Evolutionary conservation across 345 rosid genomes (phyloP).

Genomic region (Toxicodendron radicans): DNA sequence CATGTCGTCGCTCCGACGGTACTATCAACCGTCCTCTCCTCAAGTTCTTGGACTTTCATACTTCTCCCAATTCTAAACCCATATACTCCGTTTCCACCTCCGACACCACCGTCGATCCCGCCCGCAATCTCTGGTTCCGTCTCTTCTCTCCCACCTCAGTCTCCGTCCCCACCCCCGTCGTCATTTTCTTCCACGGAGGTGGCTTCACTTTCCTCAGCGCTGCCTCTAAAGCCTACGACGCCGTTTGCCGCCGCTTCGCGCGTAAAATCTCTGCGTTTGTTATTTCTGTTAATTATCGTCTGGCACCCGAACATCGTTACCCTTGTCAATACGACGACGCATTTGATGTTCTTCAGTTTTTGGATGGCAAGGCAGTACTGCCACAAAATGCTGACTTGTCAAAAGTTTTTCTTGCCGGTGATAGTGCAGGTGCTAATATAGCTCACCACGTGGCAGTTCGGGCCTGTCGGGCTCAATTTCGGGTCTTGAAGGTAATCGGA

Average conservation of each 20-base stretch:
- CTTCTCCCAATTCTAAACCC: constrained; percentile 50
- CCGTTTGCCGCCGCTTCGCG: constrained; percentile 65
- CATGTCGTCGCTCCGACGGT: constrained; percentile 51
- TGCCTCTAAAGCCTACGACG: constrained; percentile 48
- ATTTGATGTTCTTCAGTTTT: constrained; percentile 54
- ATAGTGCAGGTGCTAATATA: constrained; percentile 79
- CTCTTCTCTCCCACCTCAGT: constrained; percentile 42
- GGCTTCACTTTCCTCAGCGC: constrained; percentile 72
- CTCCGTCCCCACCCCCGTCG: constrained; percentile 42
- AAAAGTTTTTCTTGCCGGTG: constrained; percentile 68
- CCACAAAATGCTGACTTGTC: constrained; percentile 60
- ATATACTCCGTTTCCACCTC: constrained; percentile 46
- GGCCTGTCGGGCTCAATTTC: constrained; percentile 25
- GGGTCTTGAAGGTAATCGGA: constrained; percentile 40
- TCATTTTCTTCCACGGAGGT: constrained; percentile 85
- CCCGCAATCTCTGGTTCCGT: constrained; percentile 82
- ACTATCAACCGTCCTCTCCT: constrained; percentile 64
- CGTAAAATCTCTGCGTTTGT: constrained; percentile 52
- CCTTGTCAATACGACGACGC: constrained; percentile 84
- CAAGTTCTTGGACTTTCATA: constrained; percentile 46
- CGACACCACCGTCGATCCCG: constrained; percentile 54
- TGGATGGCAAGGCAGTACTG: constrained; percentile 36
- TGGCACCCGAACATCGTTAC: constrained; percentile 65
- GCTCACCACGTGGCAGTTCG: constrained; percentile 73
- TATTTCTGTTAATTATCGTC: constrained; percentile 78